These are phyloP conservation scores for Neonectria neomacrospora DNA, from an alignment of 2,329 filamentous ascomycete species.

Conservation along the genomic window DNA sequence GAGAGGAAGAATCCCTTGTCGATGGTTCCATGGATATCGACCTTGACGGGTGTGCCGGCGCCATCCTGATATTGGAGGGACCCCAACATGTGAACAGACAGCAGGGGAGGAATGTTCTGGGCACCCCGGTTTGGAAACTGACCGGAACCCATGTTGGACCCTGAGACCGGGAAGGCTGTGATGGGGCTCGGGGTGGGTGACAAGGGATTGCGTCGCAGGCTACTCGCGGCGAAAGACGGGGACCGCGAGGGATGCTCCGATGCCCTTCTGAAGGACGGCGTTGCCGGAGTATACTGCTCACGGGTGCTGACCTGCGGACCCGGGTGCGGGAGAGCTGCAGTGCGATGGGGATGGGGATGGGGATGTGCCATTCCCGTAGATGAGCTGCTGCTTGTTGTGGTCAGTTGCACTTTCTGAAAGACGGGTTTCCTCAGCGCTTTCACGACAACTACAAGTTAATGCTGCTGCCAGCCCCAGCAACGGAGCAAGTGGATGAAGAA, in stretches of 20 bases:
- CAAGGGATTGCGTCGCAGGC: conserved; percentile 62
- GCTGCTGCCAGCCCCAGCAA: not conserved
- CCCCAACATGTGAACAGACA: conserved; percentile 62
- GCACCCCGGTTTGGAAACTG: conserved; percentile 50
- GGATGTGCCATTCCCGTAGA: conserved; percentile 68
- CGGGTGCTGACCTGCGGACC: conserved; percentile 60
- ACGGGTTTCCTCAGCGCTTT: not conserved
- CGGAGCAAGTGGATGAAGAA: not conserved
- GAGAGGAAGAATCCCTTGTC: conserved; percentile 89
- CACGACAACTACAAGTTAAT: not conserved
- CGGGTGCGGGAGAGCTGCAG: conserved; percentile 63
- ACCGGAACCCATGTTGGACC: conserved; percentile 61
- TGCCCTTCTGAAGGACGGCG: conserved; percentile 61
- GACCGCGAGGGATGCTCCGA: conserved; percentile 63
- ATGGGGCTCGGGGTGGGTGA: conserved; percentile 64
- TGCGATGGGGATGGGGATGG: conserved; percentile 56
- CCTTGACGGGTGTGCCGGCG: conserved; percentile 64
- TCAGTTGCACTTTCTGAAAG: conserved; percentile 32
- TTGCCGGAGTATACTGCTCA: conserved; percentile 64
- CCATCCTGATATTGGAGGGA: conserved; percentile 70
- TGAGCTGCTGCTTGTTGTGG: conserved; percentile 54
- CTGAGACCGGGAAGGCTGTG: conserved; percentile 56
- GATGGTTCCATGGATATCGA: conserved; percentile 82
- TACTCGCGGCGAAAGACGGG: conserved; percentile 59
- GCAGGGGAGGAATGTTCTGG: conserved; percentile 63